Evolutionary conservation across 768 basidiomycete genomes (phyloP), one percentile per base, ranked within the genome.

Genomic region (Boletus reticuloceps): DNA sequence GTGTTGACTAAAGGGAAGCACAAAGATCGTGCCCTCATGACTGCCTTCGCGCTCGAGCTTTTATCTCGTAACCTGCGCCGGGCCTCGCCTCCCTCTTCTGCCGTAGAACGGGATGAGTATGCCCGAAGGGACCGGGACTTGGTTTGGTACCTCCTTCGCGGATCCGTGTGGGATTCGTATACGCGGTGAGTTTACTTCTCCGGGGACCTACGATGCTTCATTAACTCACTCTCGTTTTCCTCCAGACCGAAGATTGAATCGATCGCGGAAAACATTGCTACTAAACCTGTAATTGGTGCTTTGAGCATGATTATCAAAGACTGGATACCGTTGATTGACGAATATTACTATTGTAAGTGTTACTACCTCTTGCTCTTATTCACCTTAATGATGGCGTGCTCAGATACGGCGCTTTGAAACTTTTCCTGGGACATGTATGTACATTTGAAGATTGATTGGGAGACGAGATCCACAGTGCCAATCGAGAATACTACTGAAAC

Each of bases 271-370:
- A 74, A 69, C 41, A 78, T 82, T 19, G 75, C 82, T 4, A 74
- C 75, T 53, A 78, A 77, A 43, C 90, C 90, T 16, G 48, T 92
- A 27, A 64, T 94, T 27, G 82, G 85, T n/a, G 67, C 91, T 46
- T 70, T 91, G 39, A 78, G 89, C 59, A 81, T 84, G 25, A 73
- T 94, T 54, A 68, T 91, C 54, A 85, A 83, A 59, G 91, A 92
- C 64, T 94, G 92, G 91, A 83, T 94, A 59, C 92, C 91, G 19
- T 73, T 94, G 67, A 89, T 94, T 56, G 84, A 94, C 68, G 89
- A 90, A 66, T 94, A 94, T 74, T 86, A 94, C 75, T 94, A 94
- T 78, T 94, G 91, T 91, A 65, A 56, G 91, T 56, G 25, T n/a
- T 41, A 10, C 22, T 41, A 10, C 22, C 25, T 54, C 25, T 42